Evolutionary conservation across 106 monocot genomes (phyloP).

Genomic region (Acanthochlamys bracteata): DNA sequence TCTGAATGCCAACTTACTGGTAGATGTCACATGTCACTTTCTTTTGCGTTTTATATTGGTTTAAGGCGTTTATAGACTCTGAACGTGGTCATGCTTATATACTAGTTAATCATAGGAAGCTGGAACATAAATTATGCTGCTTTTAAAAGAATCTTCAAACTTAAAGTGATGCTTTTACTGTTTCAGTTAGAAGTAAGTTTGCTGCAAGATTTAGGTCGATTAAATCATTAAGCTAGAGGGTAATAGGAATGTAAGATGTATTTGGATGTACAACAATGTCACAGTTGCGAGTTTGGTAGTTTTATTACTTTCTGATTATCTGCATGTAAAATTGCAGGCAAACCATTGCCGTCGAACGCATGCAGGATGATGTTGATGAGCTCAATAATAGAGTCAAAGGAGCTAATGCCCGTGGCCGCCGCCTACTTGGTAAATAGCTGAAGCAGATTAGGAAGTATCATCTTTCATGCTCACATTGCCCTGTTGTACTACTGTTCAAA

Average conservation of each 20-base stretch:
- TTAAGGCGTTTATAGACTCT: background rate
- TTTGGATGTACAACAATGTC: background rate
- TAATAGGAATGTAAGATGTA: background rate
- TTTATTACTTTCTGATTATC: background rate
- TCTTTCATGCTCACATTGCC: background rate
- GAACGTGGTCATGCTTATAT: background rate
- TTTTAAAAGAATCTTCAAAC: background rate
- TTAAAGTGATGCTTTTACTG: too few species aligned
- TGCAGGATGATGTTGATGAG: constrained; percentile 48
- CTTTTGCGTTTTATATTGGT: background rate
- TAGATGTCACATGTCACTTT: background rate
- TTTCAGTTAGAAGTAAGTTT: too few species aligned
- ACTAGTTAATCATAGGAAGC: background rate
- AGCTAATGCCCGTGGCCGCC: constrained; percentile 35
- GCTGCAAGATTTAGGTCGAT: too few species aligned
- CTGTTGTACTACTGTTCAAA: background rate
- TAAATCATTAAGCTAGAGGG: background rate
- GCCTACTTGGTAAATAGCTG: constrained; percentile 36
- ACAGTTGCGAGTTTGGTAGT: background rate
- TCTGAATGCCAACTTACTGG: background rate
- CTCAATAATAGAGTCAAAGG: constrained; percentile 41
- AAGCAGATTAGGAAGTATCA: background rate
- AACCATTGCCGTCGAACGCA: constrained; percentile 31
- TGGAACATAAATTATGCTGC: background rate
- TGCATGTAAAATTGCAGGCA: constrained; percentile 33